A percentile compares a stretch with the other conserved stretches of the same genome.
Conservation (phyloP, 768 basidiomycete genomes). For the Suillus alpinus region DNA sequence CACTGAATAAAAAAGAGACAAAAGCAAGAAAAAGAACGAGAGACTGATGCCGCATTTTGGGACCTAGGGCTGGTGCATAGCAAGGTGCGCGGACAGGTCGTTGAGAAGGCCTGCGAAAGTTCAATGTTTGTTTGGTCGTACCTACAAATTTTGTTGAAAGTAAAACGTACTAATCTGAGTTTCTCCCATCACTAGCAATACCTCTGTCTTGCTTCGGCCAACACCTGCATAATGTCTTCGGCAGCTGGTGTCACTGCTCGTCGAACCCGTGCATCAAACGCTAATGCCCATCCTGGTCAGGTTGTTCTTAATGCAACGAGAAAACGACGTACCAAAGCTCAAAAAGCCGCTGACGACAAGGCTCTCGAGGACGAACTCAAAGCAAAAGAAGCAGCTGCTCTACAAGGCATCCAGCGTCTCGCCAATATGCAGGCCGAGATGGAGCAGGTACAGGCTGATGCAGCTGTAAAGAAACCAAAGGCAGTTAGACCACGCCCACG, state of each 20-base stretch:
- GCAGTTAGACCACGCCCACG: constrained; percentile 1
- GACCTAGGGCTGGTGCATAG: not conserved
- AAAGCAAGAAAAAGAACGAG: no score
- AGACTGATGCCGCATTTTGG: not conserved
- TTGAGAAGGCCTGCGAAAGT: not conserved
- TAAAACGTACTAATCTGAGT: not conserved
- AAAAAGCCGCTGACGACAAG: constrained; percentile 11
- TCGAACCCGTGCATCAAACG: not conserved
- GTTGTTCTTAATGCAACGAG: not conserved
- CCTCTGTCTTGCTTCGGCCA: not conserved
- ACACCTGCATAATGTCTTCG: not conserved
- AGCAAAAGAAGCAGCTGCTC: not conserved
- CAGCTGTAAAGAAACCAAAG: not conserved
- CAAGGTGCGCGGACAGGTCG: no score
- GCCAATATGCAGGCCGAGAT: constrained; percentile 1
- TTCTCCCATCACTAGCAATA: not conserved
- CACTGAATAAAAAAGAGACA: not conserved
- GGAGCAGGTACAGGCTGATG: not conserved
- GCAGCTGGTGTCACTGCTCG: not conserved
- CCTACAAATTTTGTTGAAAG: not conserved
- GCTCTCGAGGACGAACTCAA: not conserved
- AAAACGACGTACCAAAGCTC: constrained; percentile 1
- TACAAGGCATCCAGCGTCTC: constrained; percentile 1
- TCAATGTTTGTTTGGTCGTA: not conserved
- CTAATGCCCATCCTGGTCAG: not conserved